phyloP scores from a whole-genome alignment of 768 basidiomycete species.

The Boletus tylopilopsis region DNA sequence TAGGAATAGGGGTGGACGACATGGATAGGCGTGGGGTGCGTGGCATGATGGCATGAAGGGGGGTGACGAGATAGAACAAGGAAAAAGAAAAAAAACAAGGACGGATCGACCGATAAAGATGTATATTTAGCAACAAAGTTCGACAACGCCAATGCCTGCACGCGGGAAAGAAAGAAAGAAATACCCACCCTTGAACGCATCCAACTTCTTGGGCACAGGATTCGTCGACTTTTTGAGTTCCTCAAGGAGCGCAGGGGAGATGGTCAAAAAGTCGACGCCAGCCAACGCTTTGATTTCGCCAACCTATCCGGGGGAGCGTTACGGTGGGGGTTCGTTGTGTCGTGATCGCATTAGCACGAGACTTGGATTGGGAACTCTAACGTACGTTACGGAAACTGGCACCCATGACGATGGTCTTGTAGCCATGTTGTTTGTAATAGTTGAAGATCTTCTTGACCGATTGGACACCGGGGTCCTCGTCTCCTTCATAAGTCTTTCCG shows the following conservation, averaged over 20 bases:
- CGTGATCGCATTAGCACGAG: slow-evolving; percentile 1
- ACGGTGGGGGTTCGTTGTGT: neutral
- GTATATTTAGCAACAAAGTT: neutral
- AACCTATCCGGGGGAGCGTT: slow-evolving; percentile 38
- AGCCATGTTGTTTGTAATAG: slow-evolving; percentile 98
- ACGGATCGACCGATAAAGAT: slow-evolving; percentile 13
- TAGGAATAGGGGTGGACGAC: too few relatives aligned
- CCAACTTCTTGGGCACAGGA: slow-evolving; percentile 81
- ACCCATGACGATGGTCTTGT: slow-evolving; percentile 99
- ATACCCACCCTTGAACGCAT: slow-evolving; percentile 54
- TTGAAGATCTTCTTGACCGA: slow-evolving; percentile 98
- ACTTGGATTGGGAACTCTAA: slow-evolving; percentile 6
- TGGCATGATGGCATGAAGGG: neutral
- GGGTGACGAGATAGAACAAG: too few relatives aligned
- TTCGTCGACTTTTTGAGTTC: slow-evolving; percentile 82
- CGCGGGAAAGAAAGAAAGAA: neutral
- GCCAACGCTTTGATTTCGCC: slow-evolving; percentile 95
- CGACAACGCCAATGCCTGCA: neutral
- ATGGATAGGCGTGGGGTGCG: too few relatives aligned
- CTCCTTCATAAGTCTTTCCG: slow-evolving; percentile 85
- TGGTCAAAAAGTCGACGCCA: slow-evolving; percentile 97
- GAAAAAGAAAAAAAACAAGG: neutral
- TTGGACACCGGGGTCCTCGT: slow-evolving; percentile 92
- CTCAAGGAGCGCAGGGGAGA: slow-evolving; percentile 85
- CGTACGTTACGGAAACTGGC: slow-evolving; percentile 98